Percentiles rank a stretch among this genome's conserved stretches.
Evolutionary conservation across 805 yeast species (phyloP).

Genomic region (Myxozyma monticola): DNA sequence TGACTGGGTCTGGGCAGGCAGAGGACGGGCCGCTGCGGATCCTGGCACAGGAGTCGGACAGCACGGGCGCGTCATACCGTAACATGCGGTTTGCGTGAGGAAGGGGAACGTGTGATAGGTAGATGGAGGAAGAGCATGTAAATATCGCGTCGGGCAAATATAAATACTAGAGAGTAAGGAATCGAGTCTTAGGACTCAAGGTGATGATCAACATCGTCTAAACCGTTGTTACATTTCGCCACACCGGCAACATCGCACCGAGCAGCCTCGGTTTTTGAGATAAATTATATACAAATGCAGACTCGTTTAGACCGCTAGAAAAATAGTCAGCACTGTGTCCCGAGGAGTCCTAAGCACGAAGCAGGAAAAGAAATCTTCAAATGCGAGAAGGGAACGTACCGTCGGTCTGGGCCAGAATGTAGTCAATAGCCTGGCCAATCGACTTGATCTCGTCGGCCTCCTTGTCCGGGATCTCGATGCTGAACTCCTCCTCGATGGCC

Average conservation of each 20-base stretch:
- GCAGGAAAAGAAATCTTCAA: neutral
- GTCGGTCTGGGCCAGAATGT: conserved; percentile 61
- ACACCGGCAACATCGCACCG: no score
- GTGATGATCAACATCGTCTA: no score
- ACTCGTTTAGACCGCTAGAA: conserved; percentile 14
- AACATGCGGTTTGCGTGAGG: neutral
- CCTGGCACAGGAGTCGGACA: conserved; percentile 15
- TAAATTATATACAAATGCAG: neutral
- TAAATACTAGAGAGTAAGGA: neutral
- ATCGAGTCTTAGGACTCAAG: no score
- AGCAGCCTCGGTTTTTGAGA: no score
- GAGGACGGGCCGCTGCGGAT: conserved; percentile 10
- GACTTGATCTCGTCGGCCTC: conserved; percentile 92
- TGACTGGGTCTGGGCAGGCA: neutral
- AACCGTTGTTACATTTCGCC: no score
- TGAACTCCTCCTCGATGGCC: conserved; percentile 85
- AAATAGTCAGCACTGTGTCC: neutral
- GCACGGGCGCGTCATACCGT: conserved; percentile 3
- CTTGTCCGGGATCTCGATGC: conserved; percentile 82
- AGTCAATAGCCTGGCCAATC: conserved; percentile 89
- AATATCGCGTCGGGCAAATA: neutral
- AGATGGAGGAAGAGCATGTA: neutral
- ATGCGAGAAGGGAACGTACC: conserved; percentile 36
- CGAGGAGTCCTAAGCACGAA: neutral
- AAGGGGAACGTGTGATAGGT: neutral